Conservation (phyloP, 192 early-diverging fungal genomes). For the Podila clonocystis region DNA sequence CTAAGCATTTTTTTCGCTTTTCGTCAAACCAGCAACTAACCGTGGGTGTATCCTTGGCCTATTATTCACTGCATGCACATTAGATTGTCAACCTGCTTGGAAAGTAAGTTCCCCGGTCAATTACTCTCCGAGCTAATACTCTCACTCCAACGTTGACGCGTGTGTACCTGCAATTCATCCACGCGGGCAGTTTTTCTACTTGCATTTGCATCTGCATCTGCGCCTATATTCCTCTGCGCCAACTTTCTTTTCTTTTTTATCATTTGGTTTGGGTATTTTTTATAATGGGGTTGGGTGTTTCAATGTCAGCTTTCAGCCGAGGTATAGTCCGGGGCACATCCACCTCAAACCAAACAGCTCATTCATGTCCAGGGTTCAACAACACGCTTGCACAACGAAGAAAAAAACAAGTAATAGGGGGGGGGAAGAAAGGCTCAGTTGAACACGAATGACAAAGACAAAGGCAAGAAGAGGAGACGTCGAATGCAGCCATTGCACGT, state of each 20-base stretch:
- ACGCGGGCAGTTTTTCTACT: no score
- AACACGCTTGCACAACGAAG: background rate
- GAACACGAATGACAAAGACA: background rate
- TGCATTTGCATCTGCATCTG: background rate
- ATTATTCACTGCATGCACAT: background rate
- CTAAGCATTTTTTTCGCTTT: background rate
- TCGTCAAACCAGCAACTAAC: background rate
- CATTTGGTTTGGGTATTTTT: background rate
- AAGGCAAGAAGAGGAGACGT: background rate
- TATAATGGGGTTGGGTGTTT: background rate
- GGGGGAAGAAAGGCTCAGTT: background rate
- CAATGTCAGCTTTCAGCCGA: no score
- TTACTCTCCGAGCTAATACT: no score
- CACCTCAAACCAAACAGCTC: no score
- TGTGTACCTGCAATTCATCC: no score
- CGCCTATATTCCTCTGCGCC: background rate
- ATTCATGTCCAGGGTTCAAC: background rate
- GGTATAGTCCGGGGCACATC: no score
- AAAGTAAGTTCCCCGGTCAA: constrained; percentile 20
- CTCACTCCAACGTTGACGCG: no score
- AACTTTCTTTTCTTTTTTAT: background rate
- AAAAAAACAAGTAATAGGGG: background rate
- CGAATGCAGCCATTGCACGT: no score
- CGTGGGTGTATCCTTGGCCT: background rate
- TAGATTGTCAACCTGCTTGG: constrained; percentile 49